A percentile compares a stretch with the other conserved stretches of the same genome.
Evolutionary conservation across 768 basidiomycete genomes (phyloP).

Genomic region (Russula emetica): DNA sequence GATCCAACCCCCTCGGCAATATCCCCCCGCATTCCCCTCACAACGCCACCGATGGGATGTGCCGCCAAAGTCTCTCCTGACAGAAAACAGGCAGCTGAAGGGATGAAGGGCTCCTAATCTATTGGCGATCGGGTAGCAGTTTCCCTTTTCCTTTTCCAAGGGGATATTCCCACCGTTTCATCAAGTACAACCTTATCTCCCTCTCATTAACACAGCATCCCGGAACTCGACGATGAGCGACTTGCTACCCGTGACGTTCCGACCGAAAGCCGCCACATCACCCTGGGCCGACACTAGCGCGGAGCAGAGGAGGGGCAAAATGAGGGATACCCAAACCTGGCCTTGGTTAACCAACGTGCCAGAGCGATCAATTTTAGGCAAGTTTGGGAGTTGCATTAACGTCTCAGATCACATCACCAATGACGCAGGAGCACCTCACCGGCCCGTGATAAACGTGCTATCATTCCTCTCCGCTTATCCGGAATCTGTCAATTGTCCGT

Average conservation of each 20-base stretch:
- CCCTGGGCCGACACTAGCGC: too few species aligned
- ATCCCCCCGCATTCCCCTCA: slow-evolving; percentile 1
- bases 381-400: background rate
- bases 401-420: background rate
- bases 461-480: background rate
- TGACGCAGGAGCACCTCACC: background rate
- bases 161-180: background rate
- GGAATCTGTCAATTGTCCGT: background rate
- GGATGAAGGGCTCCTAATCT: background rate
- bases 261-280: too few species aligned
- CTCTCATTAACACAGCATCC: background rate
- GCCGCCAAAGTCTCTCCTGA: background rate
- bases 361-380: background rate
- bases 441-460: slow-evolving; percentile 7
- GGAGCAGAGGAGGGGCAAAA: background rate
- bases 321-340: background rate
- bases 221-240: background rate
- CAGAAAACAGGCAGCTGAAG: slow-evolving; percentile 5
- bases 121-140: background rate
- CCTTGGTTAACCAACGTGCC: background rate
- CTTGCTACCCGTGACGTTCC: background rate
- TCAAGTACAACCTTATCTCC: background rate
- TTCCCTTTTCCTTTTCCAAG: background rate
- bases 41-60: slow-evolving; percentile 18
- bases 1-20: slow-evolving; percentile 26